Evolutionary conservation across 192 early-diverging fungal species (phyloP).

Genomic region (Coemansia sp.): DNA sequence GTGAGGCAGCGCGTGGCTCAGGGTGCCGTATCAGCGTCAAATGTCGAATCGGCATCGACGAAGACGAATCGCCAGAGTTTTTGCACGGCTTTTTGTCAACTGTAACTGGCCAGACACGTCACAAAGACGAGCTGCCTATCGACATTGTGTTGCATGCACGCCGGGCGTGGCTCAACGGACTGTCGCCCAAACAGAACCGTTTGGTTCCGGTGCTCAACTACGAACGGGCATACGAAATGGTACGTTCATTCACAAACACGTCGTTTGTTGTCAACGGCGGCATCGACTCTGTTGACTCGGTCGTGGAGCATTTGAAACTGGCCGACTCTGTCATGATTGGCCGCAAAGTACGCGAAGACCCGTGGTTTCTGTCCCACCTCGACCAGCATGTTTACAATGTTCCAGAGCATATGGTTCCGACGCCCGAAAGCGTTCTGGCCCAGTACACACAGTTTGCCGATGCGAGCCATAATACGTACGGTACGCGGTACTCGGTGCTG

Average conservation of each 20-base stretch:
- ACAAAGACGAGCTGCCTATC: neutral
- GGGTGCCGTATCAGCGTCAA: conserved; percentile 64
- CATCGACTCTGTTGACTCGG: conserved; percentile 52
- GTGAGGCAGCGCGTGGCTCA: conserved; percentile 21
- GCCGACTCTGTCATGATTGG: conserved; percentile 73
- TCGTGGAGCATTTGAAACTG: conserved; percentile 45
- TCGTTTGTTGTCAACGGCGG: conserved; percentile 68
- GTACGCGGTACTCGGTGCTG: conserved; percentile 37
- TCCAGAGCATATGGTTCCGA: conserved; percentile 6
- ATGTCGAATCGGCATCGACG: conserved; percentile 74
- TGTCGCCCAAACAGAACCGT: conserved; percentile 68
- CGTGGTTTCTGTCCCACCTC: conserved; percentile 62
- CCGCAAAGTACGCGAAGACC: conserved; percentile 63
- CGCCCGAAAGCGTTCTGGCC: conserved; percentile 9
- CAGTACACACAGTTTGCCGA: conserved; percentile 35
- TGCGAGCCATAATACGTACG: conserved; percentile 18
- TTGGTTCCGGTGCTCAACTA: conserved; percentile 64
- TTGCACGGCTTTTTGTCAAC: conserved; percentile 40
- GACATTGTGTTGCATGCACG: conserved; percentile 68
- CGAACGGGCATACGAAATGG: conserved; percentile 57
- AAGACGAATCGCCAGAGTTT: conserved; percentile 62
- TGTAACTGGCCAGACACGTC: conserved; percentile 4
- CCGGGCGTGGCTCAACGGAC: conserved; percentile 63
- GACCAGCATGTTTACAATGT: conserved; percentile 49
- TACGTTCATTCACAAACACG: conserved; percentile 55